A percentile compares a stretch with the other conserved stretches of the same genome.
Evolutionary conservation across 2,329 filamentous ascomycete species (phyloP).

Genomic region (Botryotinia convoluta): DNA sequence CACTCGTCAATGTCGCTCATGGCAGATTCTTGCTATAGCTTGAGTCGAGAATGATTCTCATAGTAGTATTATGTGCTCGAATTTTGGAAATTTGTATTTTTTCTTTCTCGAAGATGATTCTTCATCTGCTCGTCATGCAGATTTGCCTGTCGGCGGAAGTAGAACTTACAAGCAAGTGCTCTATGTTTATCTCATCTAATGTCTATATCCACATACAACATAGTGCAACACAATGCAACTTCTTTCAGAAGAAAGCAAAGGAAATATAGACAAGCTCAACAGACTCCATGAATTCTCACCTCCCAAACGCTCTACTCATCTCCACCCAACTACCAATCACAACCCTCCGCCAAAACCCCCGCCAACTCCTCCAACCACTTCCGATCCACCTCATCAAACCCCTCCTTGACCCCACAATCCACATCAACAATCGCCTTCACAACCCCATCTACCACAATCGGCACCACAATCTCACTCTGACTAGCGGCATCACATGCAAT

Average conservation of each 20-base stretch:
- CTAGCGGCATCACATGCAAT: constrained; percentile 78
- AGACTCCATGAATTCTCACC: no score
- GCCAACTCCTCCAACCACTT: constrained; percentile 65
- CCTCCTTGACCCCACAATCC: constrained; percentile 65
- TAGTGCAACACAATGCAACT: neutral
- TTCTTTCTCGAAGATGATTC: neutral
- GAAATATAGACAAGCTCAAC: neutral
- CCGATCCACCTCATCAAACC: constrained; percentile 69
- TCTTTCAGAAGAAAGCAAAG: neutral
- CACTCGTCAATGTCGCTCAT: neutral
- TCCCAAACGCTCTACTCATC: neutral
- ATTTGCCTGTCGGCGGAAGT: neutral
- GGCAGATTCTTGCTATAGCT: no score
- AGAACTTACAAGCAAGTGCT: neutral
- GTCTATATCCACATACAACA: neutral
- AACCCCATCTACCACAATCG: constrained; percentile 50
- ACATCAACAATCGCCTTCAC: constrained; percentile 76
- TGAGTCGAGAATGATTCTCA: no score
- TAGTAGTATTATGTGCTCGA: neutral
- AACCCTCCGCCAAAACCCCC: constrained; percentile 54
- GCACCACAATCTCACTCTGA: constrained; percentile 79
- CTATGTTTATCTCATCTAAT: neutral
- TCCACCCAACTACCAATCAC: constrained; percentile 57
- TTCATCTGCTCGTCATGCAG: neutral
- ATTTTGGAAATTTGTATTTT: neutral